Evolutionary conservation across 176 grass and related monocot genomes (phyloP).

Genomic region (Echinochloa phyllopogon): DNA sequence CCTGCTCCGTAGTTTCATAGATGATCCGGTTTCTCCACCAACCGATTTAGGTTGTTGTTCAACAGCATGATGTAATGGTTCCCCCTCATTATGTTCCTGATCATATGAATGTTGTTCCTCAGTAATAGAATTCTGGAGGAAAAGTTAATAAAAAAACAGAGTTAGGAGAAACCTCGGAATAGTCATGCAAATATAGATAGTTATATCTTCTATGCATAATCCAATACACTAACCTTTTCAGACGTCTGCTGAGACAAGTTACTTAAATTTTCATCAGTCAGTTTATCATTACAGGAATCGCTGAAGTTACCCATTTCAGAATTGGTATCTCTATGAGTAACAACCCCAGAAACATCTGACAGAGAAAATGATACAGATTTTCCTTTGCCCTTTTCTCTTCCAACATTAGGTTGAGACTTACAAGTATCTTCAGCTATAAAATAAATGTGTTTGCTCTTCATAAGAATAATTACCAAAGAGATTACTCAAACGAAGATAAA

Average conservation of each 20-base stretch:
- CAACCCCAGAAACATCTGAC: constrained; percentile 37
- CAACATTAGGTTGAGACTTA: constrained; percentile 45
- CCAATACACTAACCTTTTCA: constrained; percentile 38
- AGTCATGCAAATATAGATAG: neutral
- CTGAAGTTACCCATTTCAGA: constrained; percentile 30
- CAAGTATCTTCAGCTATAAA: constrained; percentile 40
- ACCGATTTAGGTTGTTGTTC: constrained; percentile 39
- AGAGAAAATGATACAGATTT: constrained; percentile 67
- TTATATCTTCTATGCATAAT: constrained; percentile 4
- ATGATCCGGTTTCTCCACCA: constrained; percentile 28
- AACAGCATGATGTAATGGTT: constrained; percentile 39
- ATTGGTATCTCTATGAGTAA: constrained; percentile 32
- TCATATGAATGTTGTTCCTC: constrained; percentile 33
- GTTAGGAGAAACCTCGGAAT: neutral
- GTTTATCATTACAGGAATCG: constrained; percentile 1
- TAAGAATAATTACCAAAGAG: constrained; percentile 26
- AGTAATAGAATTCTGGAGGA: constrained; percentile 39
- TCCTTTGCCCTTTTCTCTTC: constrained; percentile 39
- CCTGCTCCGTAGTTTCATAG: constrained; percentile 51
- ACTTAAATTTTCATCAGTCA: constrained; percentile 41
- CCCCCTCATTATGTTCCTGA: constrained; percentile 28
- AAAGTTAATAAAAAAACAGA: neutral
- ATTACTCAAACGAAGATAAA: neutral
- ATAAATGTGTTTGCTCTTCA: constrained; percentile 26
- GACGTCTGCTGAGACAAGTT: constrained; percentile 20